Percentiles rank a stretch among this genome's conserved stretches.
Conservation (phyloP, 2,329 filamentous ascomycete genomes). For the Periglandula ipomoeae region DNA sequence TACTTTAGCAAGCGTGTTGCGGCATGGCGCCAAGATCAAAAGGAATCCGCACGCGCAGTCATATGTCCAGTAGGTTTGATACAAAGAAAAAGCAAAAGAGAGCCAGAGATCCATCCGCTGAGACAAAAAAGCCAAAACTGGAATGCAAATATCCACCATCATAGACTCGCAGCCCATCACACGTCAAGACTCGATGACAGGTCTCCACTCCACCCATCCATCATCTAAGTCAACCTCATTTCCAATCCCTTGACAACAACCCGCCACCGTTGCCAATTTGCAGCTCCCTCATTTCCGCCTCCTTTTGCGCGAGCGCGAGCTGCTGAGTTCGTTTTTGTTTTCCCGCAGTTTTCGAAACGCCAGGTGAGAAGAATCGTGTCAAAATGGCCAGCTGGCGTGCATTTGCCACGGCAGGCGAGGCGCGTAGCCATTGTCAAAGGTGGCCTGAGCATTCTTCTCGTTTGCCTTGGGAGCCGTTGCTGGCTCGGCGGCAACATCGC, state of each 20-base stretch:
- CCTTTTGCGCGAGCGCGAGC: not conserved
- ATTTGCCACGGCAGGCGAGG: not conserved
- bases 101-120: not conserved
- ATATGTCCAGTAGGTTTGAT: not conserved
- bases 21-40: not conserved
- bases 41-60: not conserved
- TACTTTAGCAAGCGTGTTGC: not conserved
- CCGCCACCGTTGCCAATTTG: not conserved
- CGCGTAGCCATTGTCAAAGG: constrained; percentile 2
- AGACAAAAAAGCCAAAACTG: not conserved
- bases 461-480: not conserved
- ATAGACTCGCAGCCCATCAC: not conserved
- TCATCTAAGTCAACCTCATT: constrained; percentile 5
- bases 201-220: constrained; percentile 1
- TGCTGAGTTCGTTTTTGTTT: no score
- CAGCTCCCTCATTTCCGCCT: not conserved
- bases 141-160: not conserved
- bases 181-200: not conserved
- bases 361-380: not conserved
- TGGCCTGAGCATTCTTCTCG: not conserved
- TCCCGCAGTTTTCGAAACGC: not conserved
- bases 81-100: not conserved
- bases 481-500: not conserved
- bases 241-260: not conserved
- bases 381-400: not conserved